phyloP scores from a whole-genome alignment of 225 moss, liverwort and hornwort genomes.

The Straminergon stramineum region DNA sequence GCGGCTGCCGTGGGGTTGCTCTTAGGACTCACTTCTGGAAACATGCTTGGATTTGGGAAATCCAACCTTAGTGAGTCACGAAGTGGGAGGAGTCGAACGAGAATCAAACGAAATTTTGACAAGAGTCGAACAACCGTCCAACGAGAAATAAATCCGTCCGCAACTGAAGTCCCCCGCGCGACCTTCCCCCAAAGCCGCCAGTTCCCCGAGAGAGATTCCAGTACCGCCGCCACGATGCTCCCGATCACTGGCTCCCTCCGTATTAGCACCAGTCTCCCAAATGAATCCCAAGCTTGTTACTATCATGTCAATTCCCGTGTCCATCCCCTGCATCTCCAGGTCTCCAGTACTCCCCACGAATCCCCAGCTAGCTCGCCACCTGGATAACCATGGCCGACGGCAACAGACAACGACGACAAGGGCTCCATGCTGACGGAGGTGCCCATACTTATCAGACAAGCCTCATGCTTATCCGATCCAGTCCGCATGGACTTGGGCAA shows the following conservation, averaged over 20 bases:
- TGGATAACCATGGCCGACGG: neutral
- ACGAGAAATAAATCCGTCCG: neutral
- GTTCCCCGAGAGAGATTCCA: neutral
- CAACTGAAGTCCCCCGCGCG: neutral
- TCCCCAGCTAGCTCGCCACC: neutral
- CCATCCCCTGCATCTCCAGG: neutral
- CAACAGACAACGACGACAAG: neutral
- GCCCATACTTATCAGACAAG: neutral
- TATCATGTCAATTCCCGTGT: neutral
- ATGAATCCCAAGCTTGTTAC: too few species aligned
- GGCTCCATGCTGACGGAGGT: neutral
- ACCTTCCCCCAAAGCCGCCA: neutral
- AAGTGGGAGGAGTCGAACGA: neutral
- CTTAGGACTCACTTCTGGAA: rapidly evolving
- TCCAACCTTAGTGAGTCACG: neutral
- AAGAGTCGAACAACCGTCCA: neutral
- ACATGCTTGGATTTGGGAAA: neutral
- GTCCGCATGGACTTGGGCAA: neutral
- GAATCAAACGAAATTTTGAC: neutral
- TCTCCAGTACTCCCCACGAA: neutral
- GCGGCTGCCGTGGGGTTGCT: too few species aligned
- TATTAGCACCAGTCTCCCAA: neutral
- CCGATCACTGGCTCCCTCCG: neutral
- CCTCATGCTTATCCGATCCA: neutral
- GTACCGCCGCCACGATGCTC: neutral